Evolutionary conservation across 1,284 basidiomycete species (phyloP), one percentile per base, ranked within the genome.

Genomic region (Boletus holoroseus): DNA sequence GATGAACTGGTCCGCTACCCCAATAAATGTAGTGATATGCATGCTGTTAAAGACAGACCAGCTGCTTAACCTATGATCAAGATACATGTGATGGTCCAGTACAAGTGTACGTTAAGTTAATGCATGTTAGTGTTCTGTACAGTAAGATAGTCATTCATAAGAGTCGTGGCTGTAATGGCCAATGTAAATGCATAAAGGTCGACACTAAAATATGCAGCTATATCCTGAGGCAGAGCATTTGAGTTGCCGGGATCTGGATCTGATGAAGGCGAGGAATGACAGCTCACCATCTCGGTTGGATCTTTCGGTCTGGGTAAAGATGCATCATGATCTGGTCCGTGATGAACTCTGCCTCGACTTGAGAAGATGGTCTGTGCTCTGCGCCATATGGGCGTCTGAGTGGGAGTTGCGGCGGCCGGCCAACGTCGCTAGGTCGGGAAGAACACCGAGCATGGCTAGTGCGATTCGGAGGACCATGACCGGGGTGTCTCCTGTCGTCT

Each of bases 311-410:
- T 26, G 64, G 64, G 39, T 69, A 68, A 12, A 69, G 58, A 39
- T 62, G 53, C 64, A 66, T 66, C 62, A 66, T 60, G 34, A 68
- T 68, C 43, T 69, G 66, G 51, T 66, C 64, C 2, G 64, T 61
- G 31, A 58, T 60, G 50, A 55, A 69, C 50, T 69, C 64, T 13
- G 65, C 57, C 50, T 66, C 59, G 46, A 62, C 67, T 44, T 69
- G 64, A 12, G 62, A 54, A 16, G 62, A 51, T 2, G 62, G 51
- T 37, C 63, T 53, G 20, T 64, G 52, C 1, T 20, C 47, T 7
- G 46, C 22, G n/a, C 54, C 41, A 1, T 61, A 59, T 1, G 55
- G 61, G n/a, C 44, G 51, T 39, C 50, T 54, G n/a, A 15, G 30
- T 6, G 56, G 51, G 16, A 50, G 54, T 11, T 51, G 51, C 3